Evolutionary conservation across 2,329 filamentous ascomycete genomes (phyloP).

Genomic region (Neofusicoccum cordaticola): DNA sequence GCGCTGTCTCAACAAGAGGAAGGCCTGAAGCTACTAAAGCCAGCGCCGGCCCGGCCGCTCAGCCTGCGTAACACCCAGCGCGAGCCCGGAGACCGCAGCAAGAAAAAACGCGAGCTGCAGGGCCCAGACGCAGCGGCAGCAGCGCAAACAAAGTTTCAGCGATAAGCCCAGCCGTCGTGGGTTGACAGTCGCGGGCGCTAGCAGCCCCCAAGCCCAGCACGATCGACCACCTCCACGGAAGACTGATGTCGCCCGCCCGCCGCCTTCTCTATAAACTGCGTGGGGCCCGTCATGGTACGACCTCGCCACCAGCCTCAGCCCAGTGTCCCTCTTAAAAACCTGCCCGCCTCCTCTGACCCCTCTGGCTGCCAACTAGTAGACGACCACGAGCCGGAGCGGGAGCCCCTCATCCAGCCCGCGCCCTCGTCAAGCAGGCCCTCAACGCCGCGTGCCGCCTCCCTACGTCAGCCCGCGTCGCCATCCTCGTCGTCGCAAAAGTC

Average conservation of each 20-base stretch:
- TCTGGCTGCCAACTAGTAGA: background rate
- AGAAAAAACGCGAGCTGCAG: background rate
- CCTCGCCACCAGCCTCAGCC: background rate
- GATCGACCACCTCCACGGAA: slow-evolving; percentile 14
- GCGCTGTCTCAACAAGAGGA: background rate
- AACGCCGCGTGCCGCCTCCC: background rate
- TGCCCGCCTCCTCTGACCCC: background rate
- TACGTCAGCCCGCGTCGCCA: slow-evolving; percentile 10
- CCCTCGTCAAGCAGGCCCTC: background rate
- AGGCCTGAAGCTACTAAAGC: background rate
- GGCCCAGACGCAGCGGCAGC: background rate
- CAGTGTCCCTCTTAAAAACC: background rate
- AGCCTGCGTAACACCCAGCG: too few relatives aligned
- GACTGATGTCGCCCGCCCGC: slow-evolving; percentile 5
- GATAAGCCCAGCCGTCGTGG: background rate
- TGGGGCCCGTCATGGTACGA: slow-evolving; percentile 6
- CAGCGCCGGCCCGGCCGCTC: background rate
- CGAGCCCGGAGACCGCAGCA: background rate
- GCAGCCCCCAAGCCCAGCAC: background rate
- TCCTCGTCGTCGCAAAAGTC: background rate
- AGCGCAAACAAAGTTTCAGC: background rate
- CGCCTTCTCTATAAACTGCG: background rate
- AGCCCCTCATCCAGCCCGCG: background rate
- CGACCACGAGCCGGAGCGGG: slow-evolving; percentile 1
- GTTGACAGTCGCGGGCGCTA: slow-evolving; percentile 4